Evolutionary conservation across 495 filamentous ascomycete genomes (phyloP), one percentile per base, ranked within the genome.

Genomic region (Collariella sp.): DNA sequence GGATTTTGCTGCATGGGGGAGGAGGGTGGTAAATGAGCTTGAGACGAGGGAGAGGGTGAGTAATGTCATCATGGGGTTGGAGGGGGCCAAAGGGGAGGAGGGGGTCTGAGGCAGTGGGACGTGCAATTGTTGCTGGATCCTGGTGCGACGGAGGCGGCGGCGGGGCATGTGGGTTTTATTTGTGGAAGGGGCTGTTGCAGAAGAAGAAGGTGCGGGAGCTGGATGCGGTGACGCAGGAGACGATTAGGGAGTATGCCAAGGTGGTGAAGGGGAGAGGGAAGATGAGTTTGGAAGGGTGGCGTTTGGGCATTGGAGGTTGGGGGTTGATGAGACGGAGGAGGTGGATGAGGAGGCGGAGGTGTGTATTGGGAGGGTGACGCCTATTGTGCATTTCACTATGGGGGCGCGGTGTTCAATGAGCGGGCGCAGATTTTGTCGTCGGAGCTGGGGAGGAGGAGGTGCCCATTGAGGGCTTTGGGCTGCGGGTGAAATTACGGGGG

Each of bases 371-470:
- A 68, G 61, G 13, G 75, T 84, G 3, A 84, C 81, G 44, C 81
- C 81, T 0, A 78, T 83, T 1, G 69, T 77, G 13, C 81, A 84
- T 51, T 84, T 81, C 51, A 81, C 78, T 15, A 81, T 81, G 78
- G 77, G 78, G 78, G 78, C 5, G 76, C 71, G 15, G 65, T 73
- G 6, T 73, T 79, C 45, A 72, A 78, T 55, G 59, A 69, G 43
- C 58, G 67, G 23, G 64, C 65, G 3, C 69, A 72, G 52, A 68
- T 80, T 10, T 52, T 80, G 11, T 60, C 62, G 24, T 60, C 62
- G 2, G 52, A 62, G 29, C 53, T 69, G 1, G 67, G 55, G 59
- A 55, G 16, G 56, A 58, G 12, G 53, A 66, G 38, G 60, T 53
- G 51, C 68, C 66, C 3, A 72, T 81, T 13, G 46, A 60, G 5